phyloP scores from a whole-genome alignment of 371 early-diverging fungal species.

The Circinella minor region DNA sequence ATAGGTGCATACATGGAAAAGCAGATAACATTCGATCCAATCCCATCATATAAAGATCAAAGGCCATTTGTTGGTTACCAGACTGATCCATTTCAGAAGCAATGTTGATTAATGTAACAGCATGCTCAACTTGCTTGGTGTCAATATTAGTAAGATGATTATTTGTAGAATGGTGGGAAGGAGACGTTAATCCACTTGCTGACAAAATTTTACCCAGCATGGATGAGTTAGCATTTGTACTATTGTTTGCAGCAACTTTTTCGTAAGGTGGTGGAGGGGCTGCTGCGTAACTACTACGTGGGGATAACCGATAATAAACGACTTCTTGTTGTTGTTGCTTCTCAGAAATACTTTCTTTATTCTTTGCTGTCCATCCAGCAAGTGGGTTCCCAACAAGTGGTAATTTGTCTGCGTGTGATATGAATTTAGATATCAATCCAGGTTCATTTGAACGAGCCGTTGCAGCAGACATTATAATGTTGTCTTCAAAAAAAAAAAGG shows the following conservation, averaged over 20 bases:
- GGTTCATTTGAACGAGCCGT: slow-evolving; percentile 14
- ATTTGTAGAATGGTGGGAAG: slow-evolving; percentile 19
- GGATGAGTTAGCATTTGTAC: slow-evolving; percentile 14
- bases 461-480: not conserved
- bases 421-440: slow-evolving; percentile 30
- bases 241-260: slow-evolving; percentile 29
- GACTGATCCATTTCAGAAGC: slow-evolving; percentile 58
- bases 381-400: slow-evolving; percentile 39
- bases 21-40: slow-evolving; percentile 53
- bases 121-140: slow-evolving; percentile 51
- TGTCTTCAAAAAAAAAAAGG: not conserved
- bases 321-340: slow-evolving; percentile 8
- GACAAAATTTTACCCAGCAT: slow-evolving; percentile 21
- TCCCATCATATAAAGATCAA: slow-evolving; percentile 61
- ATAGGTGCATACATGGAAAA: slow-evolving; percentile 49
- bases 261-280: slow-evolving; percentile 47
- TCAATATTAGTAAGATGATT: slow-evolving; percentile 21
- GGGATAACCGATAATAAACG: slow-evolving; percentile 2
- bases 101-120: slow-evolving; percentile 51
- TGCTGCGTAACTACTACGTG: slow-evolving; percentile 11
- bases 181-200: slow-evolving; percentile 28
- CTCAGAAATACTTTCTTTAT: slow-evolving; percentile 6
- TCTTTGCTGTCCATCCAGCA: slow-evolving; percentile 24
- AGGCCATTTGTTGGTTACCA: slow-evolving; percentile 48
- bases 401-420: slow-evolving; percentile 37